Evolutionary conservation across 2,329 filamentous ascomycete genomes (phyloP).

Genomic region (Cordyceps cicadae): DNA sequence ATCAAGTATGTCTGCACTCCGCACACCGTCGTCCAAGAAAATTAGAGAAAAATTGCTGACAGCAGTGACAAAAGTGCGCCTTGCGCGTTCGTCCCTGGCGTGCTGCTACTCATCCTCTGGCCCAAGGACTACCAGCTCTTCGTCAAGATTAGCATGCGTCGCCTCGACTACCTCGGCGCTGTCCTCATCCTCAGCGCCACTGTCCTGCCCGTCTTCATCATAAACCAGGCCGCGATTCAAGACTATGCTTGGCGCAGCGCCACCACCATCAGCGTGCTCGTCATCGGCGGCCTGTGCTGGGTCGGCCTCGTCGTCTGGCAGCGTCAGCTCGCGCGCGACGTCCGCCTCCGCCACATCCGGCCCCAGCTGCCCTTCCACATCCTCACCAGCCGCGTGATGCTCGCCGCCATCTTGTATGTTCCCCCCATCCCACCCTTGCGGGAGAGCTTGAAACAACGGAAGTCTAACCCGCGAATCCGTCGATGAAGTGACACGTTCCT

Average conservation of each 20-base stretch:
- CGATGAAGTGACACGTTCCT: constrained; percentile 14
- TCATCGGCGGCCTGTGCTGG: constrained; percentile 15
- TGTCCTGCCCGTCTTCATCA: constrained; percentile 18
- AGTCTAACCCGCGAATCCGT: neutral
- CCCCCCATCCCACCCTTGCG: neutral
- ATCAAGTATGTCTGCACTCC: constrained; percentile 14
- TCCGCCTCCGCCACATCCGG: constrained; percentile 13
- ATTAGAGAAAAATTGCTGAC: neutral
- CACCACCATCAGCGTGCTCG: constrained; percentile 15
- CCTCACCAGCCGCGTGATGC: constrained; percentile 15
- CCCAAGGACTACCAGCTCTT: constrained; percentile 12
- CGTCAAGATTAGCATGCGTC: neutral
- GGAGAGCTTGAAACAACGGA: neutral
- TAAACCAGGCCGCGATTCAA: constrained; percentile 16
- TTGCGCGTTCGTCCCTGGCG: constrained; percentile 9
- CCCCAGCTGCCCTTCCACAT: constrained; percentile 16
- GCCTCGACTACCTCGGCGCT: constrained; percentile 11
- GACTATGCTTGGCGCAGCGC: constrained; percentile 17
- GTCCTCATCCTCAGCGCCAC: constrained; percentile 15
- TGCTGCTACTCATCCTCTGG: constrained; percentile 7
- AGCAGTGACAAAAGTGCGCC: neutral
- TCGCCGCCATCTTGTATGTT: constrained; percentile 14
- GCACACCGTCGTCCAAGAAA: neutral
- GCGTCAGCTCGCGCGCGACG: constrained; percentile 10
- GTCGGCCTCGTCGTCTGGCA: constrained; percentile 16